Percentiles rank a stretch among this genome's conserved stretches.
Evolutionary conservation across 768 basidiomycete genomes (phyloP).

Genomic region (Macrolepiota dolichaula): DNA sequence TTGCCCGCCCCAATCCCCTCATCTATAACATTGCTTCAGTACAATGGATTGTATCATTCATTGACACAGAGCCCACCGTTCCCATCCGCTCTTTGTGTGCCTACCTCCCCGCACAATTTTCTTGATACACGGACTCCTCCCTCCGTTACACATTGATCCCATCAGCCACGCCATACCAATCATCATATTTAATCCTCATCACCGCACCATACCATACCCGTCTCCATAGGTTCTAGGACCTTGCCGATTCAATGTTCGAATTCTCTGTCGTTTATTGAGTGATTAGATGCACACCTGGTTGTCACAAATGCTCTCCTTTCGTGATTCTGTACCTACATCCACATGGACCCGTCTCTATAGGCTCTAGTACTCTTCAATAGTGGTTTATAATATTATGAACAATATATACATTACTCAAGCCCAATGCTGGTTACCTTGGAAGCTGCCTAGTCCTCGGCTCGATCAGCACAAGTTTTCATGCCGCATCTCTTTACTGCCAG

Average conservation of each 20-base stretch:
- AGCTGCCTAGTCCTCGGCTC: no score
- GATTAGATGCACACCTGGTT: neutral
- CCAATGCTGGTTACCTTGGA: no score
- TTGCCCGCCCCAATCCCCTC: neutral
- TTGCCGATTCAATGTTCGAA: neutral
- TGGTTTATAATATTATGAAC: neutral
- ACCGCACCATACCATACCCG: neutral
- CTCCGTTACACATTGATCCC: neutral
- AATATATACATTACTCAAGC: no score
- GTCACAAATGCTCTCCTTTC: neutral
- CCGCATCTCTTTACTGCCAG: no score
- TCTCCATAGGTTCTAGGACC: neutral
- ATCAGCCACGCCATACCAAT: conserved; percentile 1
- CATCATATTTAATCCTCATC: neutral
- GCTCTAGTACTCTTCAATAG: neutral
- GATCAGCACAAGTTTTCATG: no score
- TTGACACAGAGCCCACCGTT: neutral
- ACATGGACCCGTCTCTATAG: conserved; percentile 1
- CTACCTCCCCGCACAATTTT: neutral
- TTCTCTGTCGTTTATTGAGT: neutral
- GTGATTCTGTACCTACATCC: neutral
- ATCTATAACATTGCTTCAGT: neutral
- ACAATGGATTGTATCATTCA: neutral
- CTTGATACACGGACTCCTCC: neutral
- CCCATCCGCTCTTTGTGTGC: neutral